Percentiles rank a stretch among this genome's conserved stretches.
Conservation (phyloP, 257 asterid genomes). For the Nicotiana noctiflora region DNA sequence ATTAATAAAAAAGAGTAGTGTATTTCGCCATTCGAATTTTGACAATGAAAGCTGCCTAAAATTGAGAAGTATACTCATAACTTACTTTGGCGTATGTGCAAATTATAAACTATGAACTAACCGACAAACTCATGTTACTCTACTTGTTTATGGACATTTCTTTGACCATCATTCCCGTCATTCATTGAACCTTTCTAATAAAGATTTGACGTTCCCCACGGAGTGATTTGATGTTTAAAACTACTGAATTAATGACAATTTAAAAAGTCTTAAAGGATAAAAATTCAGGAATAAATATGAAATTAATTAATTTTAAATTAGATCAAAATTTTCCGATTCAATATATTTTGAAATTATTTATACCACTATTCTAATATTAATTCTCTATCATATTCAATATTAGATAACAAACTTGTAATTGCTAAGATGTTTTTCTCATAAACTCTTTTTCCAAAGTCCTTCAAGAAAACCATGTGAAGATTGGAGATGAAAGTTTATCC, state of each 20-base stretch:
- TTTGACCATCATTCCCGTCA: constrained; percentile 1
- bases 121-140: constrained; percentile 3
- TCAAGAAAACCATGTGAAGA: too few relatives aligned
- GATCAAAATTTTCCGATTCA: too few relatives aligned
- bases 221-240: background rate
- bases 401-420: too few relatives aligned
- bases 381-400: too few relatives aligned
- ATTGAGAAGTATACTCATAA: background rate
- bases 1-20: background rate
- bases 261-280: background rate
- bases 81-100: background rate
- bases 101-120: background rate
- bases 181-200: background rate
- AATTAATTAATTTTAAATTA: too few relatives aligned
- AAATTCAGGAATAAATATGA: too few relatives aligned
- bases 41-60: background rate
- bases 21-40: background rate
- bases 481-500: too few relatives aligned
- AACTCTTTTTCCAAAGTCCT: too few relatives aligned
- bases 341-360: too few relatives aligned
- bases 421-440: too few relatives aligned
- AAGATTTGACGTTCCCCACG: background rate
- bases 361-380: too few relatives aligned
- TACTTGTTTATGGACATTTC: background rate
- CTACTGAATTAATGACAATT: background rate